These are phyloP conservation scores for Gnaphalium uliginosum DNA, from an alignment of 129 eudicot genomes.

Conservation along the genomic window DNA sequence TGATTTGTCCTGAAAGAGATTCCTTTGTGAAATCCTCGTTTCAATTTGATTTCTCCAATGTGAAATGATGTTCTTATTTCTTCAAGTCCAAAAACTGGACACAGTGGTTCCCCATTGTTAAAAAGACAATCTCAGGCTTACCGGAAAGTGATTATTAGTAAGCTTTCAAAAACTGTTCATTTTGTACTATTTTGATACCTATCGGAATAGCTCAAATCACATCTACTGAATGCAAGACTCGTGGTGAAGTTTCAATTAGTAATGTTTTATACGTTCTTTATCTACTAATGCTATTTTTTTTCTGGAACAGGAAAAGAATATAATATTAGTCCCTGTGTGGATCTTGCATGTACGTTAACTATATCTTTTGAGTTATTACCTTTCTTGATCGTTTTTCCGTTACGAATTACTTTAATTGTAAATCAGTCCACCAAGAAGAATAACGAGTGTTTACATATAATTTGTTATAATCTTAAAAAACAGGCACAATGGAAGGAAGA, in stretches of 20 bases:
- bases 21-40: too few relatives aligned
- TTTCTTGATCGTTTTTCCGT: background rate
- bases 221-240: background rate
- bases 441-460: conserved; percentile 1
- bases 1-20: too few relatives aligned
- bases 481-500: conserved; percentile 73
- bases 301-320: background rate
- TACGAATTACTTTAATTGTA: background rate
- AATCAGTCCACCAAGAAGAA: background rate
- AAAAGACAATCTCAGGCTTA: background rate
- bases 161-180: background rate
- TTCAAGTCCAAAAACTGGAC: background rate
- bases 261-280: background rate
- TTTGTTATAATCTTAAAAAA: background rate
- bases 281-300: background rate
- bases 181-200: background rate
- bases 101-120: background rate
- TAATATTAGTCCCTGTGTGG: background rate
- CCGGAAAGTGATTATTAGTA: background rate
- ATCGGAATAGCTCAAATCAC: background rate
- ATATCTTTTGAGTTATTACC: conserved; percentile 1
- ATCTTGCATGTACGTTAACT: background rate
- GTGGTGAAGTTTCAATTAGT: background rate
- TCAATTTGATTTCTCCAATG: background rate
- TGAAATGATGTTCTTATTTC: background rate